Percentiles rank a stretch among this genome's conserved stretches.
Conservation (phyloP, 495 filamentous ascomycete genomes). For the Lasiosphaeriaceae sp. region DNA sequence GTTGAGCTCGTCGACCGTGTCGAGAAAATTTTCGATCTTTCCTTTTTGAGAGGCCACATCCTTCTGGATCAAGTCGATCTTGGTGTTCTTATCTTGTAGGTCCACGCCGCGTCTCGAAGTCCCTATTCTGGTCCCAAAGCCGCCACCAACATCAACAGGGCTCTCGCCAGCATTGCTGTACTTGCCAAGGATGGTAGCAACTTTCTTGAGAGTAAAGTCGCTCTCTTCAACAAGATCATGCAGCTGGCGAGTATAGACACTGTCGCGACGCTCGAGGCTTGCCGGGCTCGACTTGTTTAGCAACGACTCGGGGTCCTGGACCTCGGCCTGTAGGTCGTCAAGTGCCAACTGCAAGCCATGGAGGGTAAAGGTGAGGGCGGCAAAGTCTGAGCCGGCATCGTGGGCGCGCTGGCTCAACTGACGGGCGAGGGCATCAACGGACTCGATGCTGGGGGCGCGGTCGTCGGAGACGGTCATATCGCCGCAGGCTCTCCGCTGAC, state of each 20-base stretch:
- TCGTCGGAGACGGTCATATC: slow-evolving; percentile 20
- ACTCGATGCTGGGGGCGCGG: slow-evolving; percentile 32
- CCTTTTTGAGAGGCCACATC: slow-evolving; percentile 38
- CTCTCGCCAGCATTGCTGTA: slow-evolving; percentile 20
- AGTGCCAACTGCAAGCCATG: slow-evolving; percentile 44
- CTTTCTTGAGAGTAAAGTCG: slow-evolving; percentile 45
- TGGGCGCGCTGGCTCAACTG: slow-evolving; percentile 36
- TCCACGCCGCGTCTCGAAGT: slow-evolving; percentile 21
- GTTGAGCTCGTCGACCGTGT: slow-evolving; percentile 42
- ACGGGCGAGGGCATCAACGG: slow-evolving; percentile 38
- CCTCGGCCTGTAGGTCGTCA: slow-evolving; percentile 46
- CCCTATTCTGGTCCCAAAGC: neutral
- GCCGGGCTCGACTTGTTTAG: slow-evolving; percentile 30
- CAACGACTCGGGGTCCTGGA: slow-evolving; percentile 45
- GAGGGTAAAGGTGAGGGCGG: slow-evolving; percentile 32
- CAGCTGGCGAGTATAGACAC: slow-evolving; percentile 40
- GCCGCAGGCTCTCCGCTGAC: neutral
- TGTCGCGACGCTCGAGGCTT: slow-evolving; percentile 10
- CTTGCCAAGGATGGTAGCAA: slow-evolving; percentile 42
- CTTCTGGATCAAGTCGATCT: slow-evolving; percentile 32
- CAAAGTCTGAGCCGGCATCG: slow-evolving; percentile 36
- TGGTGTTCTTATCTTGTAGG: slow-evolving; percentile 23
- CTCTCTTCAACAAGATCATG: slow-evolving; percentile 45
- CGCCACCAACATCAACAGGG: neutral
- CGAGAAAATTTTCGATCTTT: slow-evolving; percentile 44